Conservation (phyloP, 1,284 basidiomycete genomes). For the Cryptococcus sp. region DNA sequence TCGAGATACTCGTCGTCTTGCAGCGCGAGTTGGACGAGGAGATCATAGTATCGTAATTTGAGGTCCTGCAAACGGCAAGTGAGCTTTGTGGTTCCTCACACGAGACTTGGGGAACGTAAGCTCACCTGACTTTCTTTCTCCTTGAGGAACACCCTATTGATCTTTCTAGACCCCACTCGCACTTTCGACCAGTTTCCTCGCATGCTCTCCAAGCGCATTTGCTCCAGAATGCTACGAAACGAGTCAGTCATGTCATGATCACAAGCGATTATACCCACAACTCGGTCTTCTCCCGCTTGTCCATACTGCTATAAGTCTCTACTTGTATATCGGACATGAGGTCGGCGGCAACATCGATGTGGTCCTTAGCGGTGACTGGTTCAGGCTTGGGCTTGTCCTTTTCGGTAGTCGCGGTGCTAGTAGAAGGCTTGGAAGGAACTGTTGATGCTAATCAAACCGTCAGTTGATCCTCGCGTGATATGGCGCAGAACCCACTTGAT, state of each 20-base stretch:
- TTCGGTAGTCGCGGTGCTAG: conserved; percentile 14
- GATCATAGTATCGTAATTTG: conserved; percentile 91
- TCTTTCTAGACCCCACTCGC: conserved; percentile 86
- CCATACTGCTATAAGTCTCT: conserved; percentile 99
- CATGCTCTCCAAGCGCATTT: conserved; percentile 90
- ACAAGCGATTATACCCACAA: conserved; percentile 57
- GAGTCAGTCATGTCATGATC: neutral
- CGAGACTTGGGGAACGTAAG: conserved; percentile 8
- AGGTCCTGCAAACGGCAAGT: conserved; percentile 65
- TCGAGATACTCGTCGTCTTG: conserved; percentile 85
- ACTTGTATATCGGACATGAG: conserved; percentile 93
- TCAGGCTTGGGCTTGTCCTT: conserved; percentile 50
- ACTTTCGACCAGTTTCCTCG: conserved; percentile 81
- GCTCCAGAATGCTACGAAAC: conserved; percentile 72
- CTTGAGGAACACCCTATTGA: conserved; percentile 91
- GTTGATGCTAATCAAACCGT: conserved; percentile 5
- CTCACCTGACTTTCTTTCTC: conserved; percentile 82
- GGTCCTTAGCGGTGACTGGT: conserved; percentile 56
- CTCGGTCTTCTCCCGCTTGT: conserved; percentile 95
- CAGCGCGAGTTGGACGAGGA: conserved; percentile 93
- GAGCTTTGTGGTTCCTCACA: no score
- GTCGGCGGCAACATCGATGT: conserved; percentile 79
- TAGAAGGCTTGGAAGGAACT: conserved; percentile 13
- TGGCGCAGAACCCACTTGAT: conserved; percentile 23
- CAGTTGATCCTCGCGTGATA: neutral